A percentile compares a stretch with the other conserved stretches of the same genome.
Conservation (phyloP, 345 rosid genomes). For the Theobroma cacao region DNA sequence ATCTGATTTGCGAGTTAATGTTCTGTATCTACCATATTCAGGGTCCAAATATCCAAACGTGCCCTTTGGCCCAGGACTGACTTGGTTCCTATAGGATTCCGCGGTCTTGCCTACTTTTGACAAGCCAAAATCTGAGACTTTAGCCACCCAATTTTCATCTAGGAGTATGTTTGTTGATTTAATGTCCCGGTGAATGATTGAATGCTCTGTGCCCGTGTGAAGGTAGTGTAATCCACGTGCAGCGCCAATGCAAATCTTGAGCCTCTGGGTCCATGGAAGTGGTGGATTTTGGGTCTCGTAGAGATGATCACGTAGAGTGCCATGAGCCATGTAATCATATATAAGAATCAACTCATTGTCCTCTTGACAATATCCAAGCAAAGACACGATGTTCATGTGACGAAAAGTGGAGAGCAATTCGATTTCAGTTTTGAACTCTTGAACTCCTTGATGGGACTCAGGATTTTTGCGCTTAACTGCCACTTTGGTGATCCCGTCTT, state of each 20-base stretch:
- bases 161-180: conserved; percentile 9
- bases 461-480: conserved; percentile 7
- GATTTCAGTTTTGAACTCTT: conserved; percentile 7
- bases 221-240: conserved; percentile 9
- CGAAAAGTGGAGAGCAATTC: conserved; percentile 5
- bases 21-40: neutral
- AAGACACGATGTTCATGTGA: conserved; percentile 3
- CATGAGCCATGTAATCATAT: conserved; percentile 9
- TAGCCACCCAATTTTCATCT: conserved; percentile 2
- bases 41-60: conserved; percentile 6
- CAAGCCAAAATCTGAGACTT: conserved; percentile 5
- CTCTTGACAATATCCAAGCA: conserved; percentile 4
- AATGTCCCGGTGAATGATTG: conserved; percentile 13
- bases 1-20: neutral
- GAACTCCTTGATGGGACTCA: neutral
- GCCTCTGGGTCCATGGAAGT: conserved; percentile 1
- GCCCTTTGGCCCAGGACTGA: neutral
- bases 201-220: neutral
- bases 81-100: neutral
- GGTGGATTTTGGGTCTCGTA: conserved; percentile 2
- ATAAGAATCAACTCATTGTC: neutral
- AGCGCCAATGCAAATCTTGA: conserved; percentile 8
- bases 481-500: neutral
- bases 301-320: conserved; percentile 10
- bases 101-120: neutral